phyloP scores from a whole-genome alignment of 2,329 filamentous ascomycete genomes.

The Aspergillus candidus region DNA sequence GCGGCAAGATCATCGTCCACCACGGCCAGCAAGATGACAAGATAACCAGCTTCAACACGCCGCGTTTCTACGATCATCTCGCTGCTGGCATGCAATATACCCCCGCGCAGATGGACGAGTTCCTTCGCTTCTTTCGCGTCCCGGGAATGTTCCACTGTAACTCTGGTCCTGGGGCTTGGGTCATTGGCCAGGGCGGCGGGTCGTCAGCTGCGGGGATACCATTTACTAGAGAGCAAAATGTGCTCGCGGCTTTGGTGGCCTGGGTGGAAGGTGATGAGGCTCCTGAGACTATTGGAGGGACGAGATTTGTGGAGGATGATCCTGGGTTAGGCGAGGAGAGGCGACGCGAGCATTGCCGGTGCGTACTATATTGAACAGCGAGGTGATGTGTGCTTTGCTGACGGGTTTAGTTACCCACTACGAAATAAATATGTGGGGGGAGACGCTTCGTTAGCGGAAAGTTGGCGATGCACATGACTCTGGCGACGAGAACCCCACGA shows the following conservation, averaged over 20 bases:
- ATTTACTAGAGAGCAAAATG: conserved; percentile 1
- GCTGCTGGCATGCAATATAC: neutral
- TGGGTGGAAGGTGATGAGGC: conserved; percentile 6
- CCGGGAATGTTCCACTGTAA: conserved; percentile 7
- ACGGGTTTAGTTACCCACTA: too few species aligned
- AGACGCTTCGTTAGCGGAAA: too few species aligned
- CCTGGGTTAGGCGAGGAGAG: neutral
- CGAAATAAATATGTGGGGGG: too few species aligned
- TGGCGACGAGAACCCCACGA: too few species aligned
- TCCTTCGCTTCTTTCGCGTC: conserved; percentile 7
- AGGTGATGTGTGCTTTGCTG: too few species aligned
- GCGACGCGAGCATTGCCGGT: conserved; percentile 6
- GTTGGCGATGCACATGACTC: too few species aligned
- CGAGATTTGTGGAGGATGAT: conserved; percentile 4
- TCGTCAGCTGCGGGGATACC: neutral
- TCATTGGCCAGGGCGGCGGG: conserved; percentile 5
- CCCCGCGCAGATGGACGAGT: conserved; percentile 2
- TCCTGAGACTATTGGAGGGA: conserved; percentile 5
- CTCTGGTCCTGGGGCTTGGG: conserved; percentile 3
- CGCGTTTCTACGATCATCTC: conserved; percentile 6
- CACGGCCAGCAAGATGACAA: conserved; percentile 24
- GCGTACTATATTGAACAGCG: too few species aligned
- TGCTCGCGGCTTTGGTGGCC: conserved; percentile 5
- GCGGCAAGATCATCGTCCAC: conserved; percentile 31
- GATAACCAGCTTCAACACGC: conserved; percentile 8